These are phyloP conservation scores for Rhodotorula sphaerocarpa DNA, from an alignment of 768 basidiomycete species.

Conservation along the genomic window DNA sequence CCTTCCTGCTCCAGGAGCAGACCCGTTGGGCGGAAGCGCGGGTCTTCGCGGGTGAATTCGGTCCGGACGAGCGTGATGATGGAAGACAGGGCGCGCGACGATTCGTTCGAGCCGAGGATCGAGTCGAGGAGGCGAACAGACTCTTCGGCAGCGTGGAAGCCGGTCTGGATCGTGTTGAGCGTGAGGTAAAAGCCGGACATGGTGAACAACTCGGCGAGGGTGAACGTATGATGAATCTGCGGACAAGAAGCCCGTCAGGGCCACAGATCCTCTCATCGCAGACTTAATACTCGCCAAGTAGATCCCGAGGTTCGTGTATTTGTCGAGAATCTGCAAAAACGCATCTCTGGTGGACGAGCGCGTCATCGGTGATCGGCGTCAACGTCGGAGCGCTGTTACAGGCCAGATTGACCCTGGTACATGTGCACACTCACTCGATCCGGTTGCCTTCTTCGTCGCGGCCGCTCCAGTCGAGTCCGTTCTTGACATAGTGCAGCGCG, in stretches of 20 bases:
- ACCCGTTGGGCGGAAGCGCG: conserved; percentile 18
- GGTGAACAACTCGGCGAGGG: conserved; percentile 45
- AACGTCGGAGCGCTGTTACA: no score
- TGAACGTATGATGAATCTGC: conserved; percentile 43
- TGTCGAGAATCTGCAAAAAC: conserved; percentile 43
- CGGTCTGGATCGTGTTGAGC: conserved; percentile 39
- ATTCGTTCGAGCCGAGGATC: conserved; percentile 45
- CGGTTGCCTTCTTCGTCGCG: conserved; percentile 29
- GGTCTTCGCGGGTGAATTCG: conserved; percentile 42
- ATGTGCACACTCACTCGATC: conserved; percentile 28
- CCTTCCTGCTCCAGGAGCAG: conserved; percentile 17
- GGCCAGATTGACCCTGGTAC: no score
- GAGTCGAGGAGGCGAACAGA: conserved; percentile 39
- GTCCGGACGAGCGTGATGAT: conserved; percentile 44
- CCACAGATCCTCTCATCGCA: no score
- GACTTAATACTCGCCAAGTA: conserved; percentile 38
- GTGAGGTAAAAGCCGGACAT: conserved; percentile 46
- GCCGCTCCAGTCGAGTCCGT: conserved; percentile 37
- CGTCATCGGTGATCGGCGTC: no score
- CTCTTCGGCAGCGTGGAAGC: conserved; percentile 40
- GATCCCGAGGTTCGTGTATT: conserved; percentile 45
- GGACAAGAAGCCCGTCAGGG: neutral
- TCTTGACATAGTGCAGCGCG: conserved; percentile 38
- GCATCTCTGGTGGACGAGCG: conserved; percentile 30
- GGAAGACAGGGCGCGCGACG: conserved; percentile 42